phyloP scores from a whole-genome alignment of 768 basidiomycete genomes.

The Leccinellum rugosiceps region DNA sequence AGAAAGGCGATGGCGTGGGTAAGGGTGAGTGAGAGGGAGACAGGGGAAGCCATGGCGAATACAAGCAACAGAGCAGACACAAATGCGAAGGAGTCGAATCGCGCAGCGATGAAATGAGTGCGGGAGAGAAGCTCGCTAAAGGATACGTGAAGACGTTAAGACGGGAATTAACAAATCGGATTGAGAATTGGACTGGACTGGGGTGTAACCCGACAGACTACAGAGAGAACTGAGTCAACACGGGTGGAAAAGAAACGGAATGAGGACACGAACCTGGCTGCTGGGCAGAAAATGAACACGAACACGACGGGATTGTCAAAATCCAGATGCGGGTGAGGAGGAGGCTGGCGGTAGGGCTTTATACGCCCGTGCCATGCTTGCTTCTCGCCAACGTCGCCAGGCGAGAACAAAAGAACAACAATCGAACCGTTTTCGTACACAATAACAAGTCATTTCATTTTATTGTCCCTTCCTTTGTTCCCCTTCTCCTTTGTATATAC shows the following conservation, averaged over 20 bases:
- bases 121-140: conserved; percentile 24
- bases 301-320: conserved; percentile 34
- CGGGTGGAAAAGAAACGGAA: neutral
- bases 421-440: conserved; percentile 28
- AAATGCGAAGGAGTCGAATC: conserved; percentile 27
- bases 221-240: neutral
- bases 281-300: conserved; percentile 7
- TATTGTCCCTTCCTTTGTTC: conserved; percentile 23
- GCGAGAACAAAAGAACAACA: conserved; percentile 33
- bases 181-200: conserved; percentile 26
- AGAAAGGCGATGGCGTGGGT: conserved; percentile 73
- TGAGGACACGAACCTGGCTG: conserved; percentile 28
- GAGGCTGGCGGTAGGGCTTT: conserved; percentile 16
- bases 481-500: conserved; percentile 14
- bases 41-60: conserved; percentile 29
- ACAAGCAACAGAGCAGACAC: conserved; percentile 7
- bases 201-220: conserved; percentile 28
- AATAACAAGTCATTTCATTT: conserved; percentile 23
- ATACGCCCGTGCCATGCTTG: conserved; percentile 21
- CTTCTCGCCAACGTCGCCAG: conserved; percentile 24
- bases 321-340: conserved; percentile 25
- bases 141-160: conserved; percentile 26
- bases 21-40: conserved; percentile 63
- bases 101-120: conserved; percentile 31
- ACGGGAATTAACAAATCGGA: conserved; percentile 11